Conservation (phyloP, 2,329 filamentous ascomycete genomes). For the Malbranchea zuffiana region DNA sequence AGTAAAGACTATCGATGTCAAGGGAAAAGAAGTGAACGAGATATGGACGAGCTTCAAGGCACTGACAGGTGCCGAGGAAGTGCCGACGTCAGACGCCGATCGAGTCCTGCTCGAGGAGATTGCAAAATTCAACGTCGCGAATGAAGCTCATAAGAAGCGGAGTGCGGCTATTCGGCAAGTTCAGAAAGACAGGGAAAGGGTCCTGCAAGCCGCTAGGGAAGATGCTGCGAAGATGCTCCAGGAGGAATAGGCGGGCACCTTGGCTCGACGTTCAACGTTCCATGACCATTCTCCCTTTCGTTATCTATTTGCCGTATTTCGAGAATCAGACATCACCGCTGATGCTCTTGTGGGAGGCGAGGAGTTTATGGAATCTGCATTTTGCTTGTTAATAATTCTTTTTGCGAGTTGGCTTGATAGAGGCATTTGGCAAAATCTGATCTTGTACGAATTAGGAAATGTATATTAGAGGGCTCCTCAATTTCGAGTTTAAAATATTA, state of each 20-base stretch:
- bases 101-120: conserved; percentile 27
- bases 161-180: conserved; percentile 32
- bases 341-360: background rate
- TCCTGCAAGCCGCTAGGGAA: conserved; percentile 35
- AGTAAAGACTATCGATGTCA: conserved; percentile 29
- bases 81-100: conserved; percentile 27
- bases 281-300: no score
- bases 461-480: no score
- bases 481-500: no score
- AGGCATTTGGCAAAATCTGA: no score
- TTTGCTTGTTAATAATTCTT: no score
- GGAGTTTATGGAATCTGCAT: background rate
- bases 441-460: no score
- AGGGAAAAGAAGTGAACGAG: conserved; percentile 28
- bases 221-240: conserved; percentile 37
- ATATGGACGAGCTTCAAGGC: conserved; percentile 36
- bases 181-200: conserved; percentile 36
- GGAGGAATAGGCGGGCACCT: no score
- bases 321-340: no score
- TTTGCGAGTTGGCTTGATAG: no score
- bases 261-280: no score
- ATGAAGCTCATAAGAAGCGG: conserved; percentile 30
- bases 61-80: conserved; percentile 40
- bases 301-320: no score
- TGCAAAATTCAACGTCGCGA: conserved; percentile 25